A percentile compares a stretch with the other conserved stretches of the same genome.
Evolutionary conservation across 225 moss, liverwort and hornwort genomes (phyloP).

Genomic region (Straminergon stramineum): DNA sequence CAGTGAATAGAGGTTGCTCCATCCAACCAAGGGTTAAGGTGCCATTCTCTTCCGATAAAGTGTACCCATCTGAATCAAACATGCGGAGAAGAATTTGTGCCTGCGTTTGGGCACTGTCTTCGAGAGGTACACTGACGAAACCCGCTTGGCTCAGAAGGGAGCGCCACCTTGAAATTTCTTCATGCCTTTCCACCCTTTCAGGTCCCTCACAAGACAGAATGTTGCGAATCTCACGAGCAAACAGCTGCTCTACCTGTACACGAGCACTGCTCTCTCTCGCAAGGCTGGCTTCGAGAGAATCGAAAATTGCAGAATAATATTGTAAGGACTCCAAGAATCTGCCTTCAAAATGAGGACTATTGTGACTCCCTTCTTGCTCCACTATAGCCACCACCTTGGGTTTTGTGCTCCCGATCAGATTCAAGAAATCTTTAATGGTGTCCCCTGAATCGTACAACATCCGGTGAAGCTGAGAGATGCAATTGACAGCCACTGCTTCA

Average conservation of each 20-base stretch:
- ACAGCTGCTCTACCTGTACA: constrained; percentile 79
- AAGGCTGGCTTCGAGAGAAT: constrained; percentile 75
- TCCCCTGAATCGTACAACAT: constrained; percentile 63
- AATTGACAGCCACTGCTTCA: constrained; percentile 89
- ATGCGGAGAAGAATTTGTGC: constrained; percentile 75
- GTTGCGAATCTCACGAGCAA: constrained; percentile 89
- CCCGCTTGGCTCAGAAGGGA: constrained; percentile 42
- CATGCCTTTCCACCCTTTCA: constrained; percentile 82
- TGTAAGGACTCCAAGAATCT: constrained; percentile 74
- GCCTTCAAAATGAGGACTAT: constrained; percentile 63
- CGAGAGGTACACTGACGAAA: constrained; percentile 51
- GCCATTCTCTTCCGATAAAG: constrained; percentile 41
- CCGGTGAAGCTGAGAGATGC: constrained; percentile 78
- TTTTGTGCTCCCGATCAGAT: constrained; percentile 70
- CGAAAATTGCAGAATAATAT: constrained; percentile 86
- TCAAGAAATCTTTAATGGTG: constrained; percentile 59
- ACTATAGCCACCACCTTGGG: constrained; percentile 77
- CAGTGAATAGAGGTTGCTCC: constrained; percentile 68
- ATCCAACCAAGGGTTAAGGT: constrained; percentile 75
- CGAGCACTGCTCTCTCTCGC: constrained; percentile 58
- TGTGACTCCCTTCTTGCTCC: constrained; percentile 97
- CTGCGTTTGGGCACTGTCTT: constrained; percentile 58
- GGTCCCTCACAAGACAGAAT: constrained; percentile 83
- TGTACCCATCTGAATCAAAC: constrained; percentile 72
- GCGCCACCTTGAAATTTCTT: constrained; percentile 53